A percentile compares a stretch with the other conserved stretches of the same genome.
Conservation (phyloP, 208 protist genomes). For the Acanthamoeba divionensis region DNA sequence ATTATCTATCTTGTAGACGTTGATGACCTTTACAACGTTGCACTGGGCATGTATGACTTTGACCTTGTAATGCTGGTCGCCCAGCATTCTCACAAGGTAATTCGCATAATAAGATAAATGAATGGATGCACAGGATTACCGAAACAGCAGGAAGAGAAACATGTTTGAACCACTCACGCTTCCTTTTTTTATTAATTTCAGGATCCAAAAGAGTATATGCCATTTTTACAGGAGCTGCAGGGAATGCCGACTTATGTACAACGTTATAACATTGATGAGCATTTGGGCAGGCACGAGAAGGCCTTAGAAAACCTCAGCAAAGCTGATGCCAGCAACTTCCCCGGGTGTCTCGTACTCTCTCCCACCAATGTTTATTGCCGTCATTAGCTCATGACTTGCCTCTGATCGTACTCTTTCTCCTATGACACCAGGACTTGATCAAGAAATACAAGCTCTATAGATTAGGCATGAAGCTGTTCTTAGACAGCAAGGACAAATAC, state of each 20-base stretch:
- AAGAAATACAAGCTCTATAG: constrained; percentile 43
- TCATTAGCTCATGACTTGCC: too few species aligned
- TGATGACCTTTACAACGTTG: constrained; percentile 70
- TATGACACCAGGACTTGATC: not conserved
- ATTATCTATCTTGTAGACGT: constrained; percentile 72
- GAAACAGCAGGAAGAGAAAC: not conserved
- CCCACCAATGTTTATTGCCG: too few species aligned
- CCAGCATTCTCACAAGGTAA: constrained; percentile 68
- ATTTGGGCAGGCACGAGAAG: constrained; percentile 56
- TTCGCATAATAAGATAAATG: not conserved
- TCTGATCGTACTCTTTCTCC: too few species aligned
- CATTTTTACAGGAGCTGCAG: constrained; percentile 69
- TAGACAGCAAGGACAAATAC: not conserved
- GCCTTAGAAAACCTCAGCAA: constrained; percentile 62
- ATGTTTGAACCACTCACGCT: not conserved
- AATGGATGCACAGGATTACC: not conserved
- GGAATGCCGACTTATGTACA: constrained; percentile 48
- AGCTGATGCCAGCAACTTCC: not conserved
- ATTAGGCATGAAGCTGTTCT: constrained; percentile 30
- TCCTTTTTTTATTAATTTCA: constrained; percentile 47
- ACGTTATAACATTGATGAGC: constrained; percentile 70
- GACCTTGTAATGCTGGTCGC: constrained; percentile 76
- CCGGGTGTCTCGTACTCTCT: not conserved
- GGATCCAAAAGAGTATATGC: constrained; percentile 78
- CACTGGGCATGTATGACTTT: constrained; percentile 77